A percentile compares a stretch with the other conserved stretches of the same genome.
Evolutionary conservation across 2,329 filamentous ascomycete genomes (phyloP).

Genomic region (Neonectria sp.): DNA sequence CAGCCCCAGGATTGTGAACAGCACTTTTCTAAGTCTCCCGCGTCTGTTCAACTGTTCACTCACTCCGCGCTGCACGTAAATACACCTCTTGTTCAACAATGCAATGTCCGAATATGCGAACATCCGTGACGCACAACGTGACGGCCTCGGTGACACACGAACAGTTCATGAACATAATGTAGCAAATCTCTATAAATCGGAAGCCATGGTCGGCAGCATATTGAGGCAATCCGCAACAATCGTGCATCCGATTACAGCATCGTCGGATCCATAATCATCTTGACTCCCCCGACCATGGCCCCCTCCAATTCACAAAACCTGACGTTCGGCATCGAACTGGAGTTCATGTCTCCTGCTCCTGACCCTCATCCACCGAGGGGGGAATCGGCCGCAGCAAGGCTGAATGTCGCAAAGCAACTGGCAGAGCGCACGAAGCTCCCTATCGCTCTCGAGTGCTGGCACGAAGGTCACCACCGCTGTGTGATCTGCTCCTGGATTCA

Average conservation of each 20-base stretch:
- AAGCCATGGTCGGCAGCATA: too few relatives aligned
- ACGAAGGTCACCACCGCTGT: neutral
- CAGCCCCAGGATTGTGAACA: neutral
- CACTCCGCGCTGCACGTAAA: neutral
- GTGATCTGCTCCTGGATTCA: neutral
- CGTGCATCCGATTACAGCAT: neutral
- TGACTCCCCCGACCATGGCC: neutral
- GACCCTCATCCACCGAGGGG: neutral
- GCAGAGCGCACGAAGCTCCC: neutral
- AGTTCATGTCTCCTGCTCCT: conserved; percentile 36
- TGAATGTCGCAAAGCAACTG: conserved; percentile 22
- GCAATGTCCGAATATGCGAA: conserved; percentile 3
- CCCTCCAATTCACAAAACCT: neutral
- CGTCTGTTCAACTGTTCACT: neutral
- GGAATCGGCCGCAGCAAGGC: conserved; percentile 6
- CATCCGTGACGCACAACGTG: neutral
- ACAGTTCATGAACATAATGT: neutral
- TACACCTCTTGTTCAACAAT: neutral
- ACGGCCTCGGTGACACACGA: conserved; percentile 11
- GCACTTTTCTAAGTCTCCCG: neutral
- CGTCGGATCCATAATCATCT: neutral
- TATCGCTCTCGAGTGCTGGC: conserved; percentile 21
- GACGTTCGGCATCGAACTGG: conserved; percentile 45
- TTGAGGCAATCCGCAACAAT: neutral
- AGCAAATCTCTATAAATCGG: neutral